Evolutionary conservation across 129 eudicot genomes (phyloP).

Genomic region (Apium graveolens): DNA sequence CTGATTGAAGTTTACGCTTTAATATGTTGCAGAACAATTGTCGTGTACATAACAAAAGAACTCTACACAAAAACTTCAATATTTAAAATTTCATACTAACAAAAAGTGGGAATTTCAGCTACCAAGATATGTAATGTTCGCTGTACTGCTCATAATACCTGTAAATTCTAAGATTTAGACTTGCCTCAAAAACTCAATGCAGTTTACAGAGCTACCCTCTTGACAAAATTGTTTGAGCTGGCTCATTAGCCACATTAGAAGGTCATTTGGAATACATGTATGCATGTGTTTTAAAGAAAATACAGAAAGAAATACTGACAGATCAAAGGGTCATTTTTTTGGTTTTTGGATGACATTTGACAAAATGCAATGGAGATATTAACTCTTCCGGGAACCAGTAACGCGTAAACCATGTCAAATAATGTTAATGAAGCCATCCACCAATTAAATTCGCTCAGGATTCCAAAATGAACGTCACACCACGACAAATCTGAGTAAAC

Average conservation of each 20-base stretch:
- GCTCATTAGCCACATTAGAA: no score
- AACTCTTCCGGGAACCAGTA: no score
- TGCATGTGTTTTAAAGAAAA: no score
- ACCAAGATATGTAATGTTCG: background rate
- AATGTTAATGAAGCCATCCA: no score
- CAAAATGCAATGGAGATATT: no score
- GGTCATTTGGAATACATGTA: no score
- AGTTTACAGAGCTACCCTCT: conserved; percentile 18
- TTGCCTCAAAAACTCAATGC: conserved; percentile 42
- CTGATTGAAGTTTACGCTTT: background rate
- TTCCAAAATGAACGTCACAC: background rate
- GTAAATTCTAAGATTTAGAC: conserved; percentile 18
- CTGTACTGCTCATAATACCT: conserved; percentile 21
- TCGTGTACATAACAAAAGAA: background rate
- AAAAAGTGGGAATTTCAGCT: background rate
- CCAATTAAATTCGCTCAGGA: background rate
- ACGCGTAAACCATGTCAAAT: no score
- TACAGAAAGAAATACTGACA: no score
- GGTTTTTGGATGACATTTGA: no score
- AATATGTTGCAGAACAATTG: background rate
- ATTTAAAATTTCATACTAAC: background rate
- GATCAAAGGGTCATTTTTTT: no score
- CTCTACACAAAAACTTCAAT: background rate
- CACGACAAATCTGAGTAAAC: background rate
- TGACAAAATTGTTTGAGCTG: conserved; percentile 5